Evolutionary conservation across 371 early-diverging fungal species (phyloP).

Genomic region (Encephalitozoon intestinalis): DNA sequence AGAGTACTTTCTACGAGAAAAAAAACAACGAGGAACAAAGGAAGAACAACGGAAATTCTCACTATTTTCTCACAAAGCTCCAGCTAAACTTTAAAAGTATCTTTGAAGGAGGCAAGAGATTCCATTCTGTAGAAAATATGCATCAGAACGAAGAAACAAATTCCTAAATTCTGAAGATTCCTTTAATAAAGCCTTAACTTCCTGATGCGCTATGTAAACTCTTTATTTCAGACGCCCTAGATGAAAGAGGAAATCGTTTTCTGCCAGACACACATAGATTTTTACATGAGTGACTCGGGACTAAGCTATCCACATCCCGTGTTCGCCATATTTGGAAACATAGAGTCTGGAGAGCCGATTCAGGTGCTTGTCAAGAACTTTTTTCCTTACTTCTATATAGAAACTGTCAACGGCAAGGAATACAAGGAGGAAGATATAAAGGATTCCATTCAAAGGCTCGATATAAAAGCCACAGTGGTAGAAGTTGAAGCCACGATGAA

Average conservation of each 20-base stretch:
- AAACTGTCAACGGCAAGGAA: slow-evolving; percentile 49
- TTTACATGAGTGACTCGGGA: slow-evolving; percentile 1
- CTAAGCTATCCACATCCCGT: slow-evolving; percentile 21
- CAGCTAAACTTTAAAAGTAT: background rate
- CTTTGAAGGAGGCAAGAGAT: background rate
- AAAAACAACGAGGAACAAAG: background rate
- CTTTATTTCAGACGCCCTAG: background rate
- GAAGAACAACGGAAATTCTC: background rate
- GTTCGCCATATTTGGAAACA: slow-evolving; percentile 53
- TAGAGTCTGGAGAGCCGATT: slow-evolving; percentile 70
- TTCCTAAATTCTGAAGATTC: background rate
- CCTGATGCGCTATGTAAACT: background rate
- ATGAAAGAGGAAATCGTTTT: slow-evolving; percentile 44
- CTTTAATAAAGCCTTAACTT: no score
- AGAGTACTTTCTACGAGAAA: background rate
- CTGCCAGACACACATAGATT: slow-evolving; percentile 54
- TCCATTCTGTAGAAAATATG: background rate
- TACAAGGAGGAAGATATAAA: slow-evolving; percentile 64
- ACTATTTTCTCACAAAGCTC: background rate
- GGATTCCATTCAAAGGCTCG: slow-evolving; percentile 4
- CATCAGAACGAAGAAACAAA: background rate
- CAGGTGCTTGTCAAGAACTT: slow-evolving; percentile 81
- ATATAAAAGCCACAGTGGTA: slow-evolving; percentile 28
- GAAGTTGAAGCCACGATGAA: slow-evolving; percentile 66
- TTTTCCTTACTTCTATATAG: slow-evolving; percentile 83